Percentiles rank a stretch among this genome's conserved stretches.
phyloP scores from a whole-genome alignment of 2,329 filamentous ascomycete genomes.

The Aspergillus sp. region DNA sequence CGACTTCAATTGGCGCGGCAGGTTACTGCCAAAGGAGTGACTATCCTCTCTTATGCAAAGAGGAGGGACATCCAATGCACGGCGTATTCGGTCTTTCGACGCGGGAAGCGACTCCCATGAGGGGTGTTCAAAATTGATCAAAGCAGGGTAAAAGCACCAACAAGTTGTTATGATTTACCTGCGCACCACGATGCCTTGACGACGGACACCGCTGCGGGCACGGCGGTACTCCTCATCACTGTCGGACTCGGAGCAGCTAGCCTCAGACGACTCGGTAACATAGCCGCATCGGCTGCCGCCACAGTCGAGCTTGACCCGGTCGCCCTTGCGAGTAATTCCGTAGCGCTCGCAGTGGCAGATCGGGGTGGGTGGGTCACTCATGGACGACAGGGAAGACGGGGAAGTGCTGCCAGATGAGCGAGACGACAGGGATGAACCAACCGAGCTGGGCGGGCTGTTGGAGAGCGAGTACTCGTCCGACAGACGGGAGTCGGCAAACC shows the following conservation, averaged over 20 bases:
- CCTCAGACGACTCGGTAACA: constrained; percentile 62
- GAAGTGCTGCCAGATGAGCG: constrained; percentile 63
- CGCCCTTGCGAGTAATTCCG: constrained; percentile 89
- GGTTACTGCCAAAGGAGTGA: constrained; percentile 21
- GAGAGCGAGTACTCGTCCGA: constrained; percentile 72
- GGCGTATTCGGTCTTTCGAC: background rate
- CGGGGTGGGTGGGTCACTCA: constrained; percentile 59
- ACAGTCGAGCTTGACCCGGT: constrained; percentile 95
- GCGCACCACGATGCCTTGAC: constrained; percentile 44
- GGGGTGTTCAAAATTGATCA: background rate
- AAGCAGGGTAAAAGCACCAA: background rate
- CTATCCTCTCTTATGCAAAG: constrained; percentile 13
- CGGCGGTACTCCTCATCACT: constrained; percentile 43
- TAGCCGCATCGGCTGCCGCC: constrained; percentile 86
- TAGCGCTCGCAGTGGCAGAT: constrained; percentile 94
- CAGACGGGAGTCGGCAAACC: constrained; percentile 71
- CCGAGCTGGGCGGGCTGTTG: constrained; percentile 72
- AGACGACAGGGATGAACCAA: constrained; percentile 68
- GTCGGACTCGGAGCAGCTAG: constrained; percentile 66
- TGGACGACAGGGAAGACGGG: constrained; percentile 63
- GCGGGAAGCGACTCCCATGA: background rate
- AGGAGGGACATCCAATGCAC: constrained; percentile 9
- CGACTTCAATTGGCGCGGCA: background rate
- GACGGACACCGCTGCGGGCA: constrained; percentile 37
- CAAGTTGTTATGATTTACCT: constrained; percentile 28